A percentile compares a stretch with the other conserved stretches of the same genome.
These are phyloP conservation scores for Thielaviopsis punctulata DNA, from an alignment of 2,329 filamentous ascomycete species.

Conservation along the genomic window DNA sequence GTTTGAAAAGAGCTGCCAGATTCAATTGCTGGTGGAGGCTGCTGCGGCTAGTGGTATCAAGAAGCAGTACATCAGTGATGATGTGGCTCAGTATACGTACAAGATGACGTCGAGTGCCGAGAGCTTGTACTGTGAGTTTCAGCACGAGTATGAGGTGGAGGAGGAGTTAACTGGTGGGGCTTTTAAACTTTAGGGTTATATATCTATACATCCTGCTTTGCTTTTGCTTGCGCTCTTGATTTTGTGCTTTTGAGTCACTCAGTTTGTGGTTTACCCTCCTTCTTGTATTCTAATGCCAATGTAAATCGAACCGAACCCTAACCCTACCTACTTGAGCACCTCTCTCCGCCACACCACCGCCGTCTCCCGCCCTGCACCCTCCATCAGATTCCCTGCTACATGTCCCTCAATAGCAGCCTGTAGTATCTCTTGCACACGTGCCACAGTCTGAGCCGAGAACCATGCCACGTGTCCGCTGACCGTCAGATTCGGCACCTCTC, in stretches of 20 bases:
- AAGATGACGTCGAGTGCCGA: slow-evolving; percentile 14
- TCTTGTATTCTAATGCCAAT: neutral
- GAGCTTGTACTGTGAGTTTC: slow-evolving; percentile 13
- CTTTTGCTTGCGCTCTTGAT: too few species aligned
- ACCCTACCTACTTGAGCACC: neutral
- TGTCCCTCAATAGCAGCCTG: slow-evolving; percentile 1
- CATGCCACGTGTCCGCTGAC: slow-evolving; percentile 7
- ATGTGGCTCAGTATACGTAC: slow-evolving; percentile 23
- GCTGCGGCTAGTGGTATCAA: slow-evolving; percentile 23
- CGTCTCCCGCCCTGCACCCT: neutral
- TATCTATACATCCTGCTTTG: too few species aligned
- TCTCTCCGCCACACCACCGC: slow-evolving; percentile 5
- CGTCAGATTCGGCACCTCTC: slow-evolving; percentile 5
- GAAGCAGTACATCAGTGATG: slow-evolving; percentile 24
- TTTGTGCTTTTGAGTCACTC: too few species aligned
- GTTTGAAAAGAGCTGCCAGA: slow-evolving; percentile 48
- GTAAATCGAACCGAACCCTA: neutral
- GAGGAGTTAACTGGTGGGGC: slow-evolving; percentile 11
- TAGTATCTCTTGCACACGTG: slow-evolving; percentile 1
- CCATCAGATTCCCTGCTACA: slow-evolving; percentile 1
- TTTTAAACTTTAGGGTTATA: neutral
- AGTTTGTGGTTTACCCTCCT: neutral
- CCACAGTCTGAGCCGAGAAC: slow-evolving; percentile 5
- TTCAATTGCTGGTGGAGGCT: slow-evolving; percentile 50
- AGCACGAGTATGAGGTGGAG: slow-evolving; percentile 13